Base-by-base conservation (phyloP, 2,329 filamentous ascomycete genomes). In the Penicillium crustosum region DNA sequence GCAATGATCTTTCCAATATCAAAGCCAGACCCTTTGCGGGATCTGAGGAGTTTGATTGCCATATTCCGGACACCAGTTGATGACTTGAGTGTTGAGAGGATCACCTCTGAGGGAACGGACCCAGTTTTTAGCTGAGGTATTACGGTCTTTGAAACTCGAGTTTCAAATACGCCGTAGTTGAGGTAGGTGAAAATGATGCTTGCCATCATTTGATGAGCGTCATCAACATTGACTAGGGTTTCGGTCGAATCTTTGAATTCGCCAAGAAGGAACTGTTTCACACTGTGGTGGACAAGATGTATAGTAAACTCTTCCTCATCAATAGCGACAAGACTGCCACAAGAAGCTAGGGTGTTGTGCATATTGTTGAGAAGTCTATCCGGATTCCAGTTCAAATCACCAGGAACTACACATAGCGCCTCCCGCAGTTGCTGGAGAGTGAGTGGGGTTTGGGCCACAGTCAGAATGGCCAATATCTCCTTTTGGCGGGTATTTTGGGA, bases 351-450 rank as follows among this genome's bases (percentile, higher is more conserved):
- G 2, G 25, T 44, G 17, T 44, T 44, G 17, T 44, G 42, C 42
- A 59, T 49, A n/a, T 56, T 43, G n/a, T 52, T 59, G 13, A 59
- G 19, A 13, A 35, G 47, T 7, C 29, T 35, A 4, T 42, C 21
- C 2, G 42, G 21, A 27, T 56, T 47, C 57, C 52, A 52, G 29
- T 55, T 21, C 5, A 49, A 27, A 7, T 59, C 35, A 6, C 57
- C 57, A 1, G 43, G 57, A 1, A 49, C 13, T 1, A 59, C 36
- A 44, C 41, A 51, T 27, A 55, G 27, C 4, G 52, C 57, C 10
- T 59, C 57, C 10, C 39, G 51, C 4, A 59, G 25, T 43, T 59
- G 52, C 2, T 47, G 23, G 6, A 52, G 19, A 10, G 33, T 47
- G 13, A 59, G 31, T 4, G 57, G 57, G 4, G 23, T 38, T 35